phyloP scores from a whole-genome alignment of 2,329 filamentous ascomycete genomes.

The Ascochyta lentis region DNA sequence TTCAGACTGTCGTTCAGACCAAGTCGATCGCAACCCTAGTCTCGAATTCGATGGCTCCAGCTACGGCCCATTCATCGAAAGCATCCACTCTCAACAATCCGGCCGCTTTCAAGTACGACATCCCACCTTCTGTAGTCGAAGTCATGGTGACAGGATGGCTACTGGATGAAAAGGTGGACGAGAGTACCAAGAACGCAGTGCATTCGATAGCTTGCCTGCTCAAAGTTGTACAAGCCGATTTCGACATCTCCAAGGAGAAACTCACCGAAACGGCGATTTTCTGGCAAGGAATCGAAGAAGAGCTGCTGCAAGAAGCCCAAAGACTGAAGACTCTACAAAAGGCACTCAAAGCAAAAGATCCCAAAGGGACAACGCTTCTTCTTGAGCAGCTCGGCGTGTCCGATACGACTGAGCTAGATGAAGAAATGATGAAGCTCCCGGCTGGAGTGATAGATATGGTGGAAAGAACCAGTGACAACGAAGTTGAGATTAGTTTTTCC shows the following conservation, averaged over 20 bases:
- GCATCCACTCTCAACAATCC: not conserved
- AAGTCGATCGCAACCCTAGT: not conserved
- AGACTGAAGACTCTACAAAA: conserved; percentile 30
- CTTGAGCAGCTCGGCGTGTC: conserved; percentile 34
- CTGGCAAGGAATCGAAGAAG: conserved; percentile 26
- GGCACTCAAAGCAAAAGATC: conserved; percentile 36
- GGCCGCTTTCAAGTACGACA: not conserved
- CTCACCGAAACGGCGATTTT: conserved; percentile 29
- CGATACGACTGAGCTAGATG: conserved; percentile 33
- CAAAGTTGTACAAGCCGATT: conserved; percentile 18
- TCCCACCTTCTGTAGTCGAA: conserved; percentile 30
- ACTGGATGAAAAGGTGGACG: conserved; percentile 20
- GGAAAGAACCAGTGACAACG: conserved; percentile 30
- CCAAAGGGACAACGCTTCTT: conserved; percentile 32
- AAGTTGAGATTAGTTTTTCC: conserved; percentile 41
- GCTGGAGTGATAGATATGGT: conserved; percentile 30
- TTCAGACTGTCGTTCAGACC: too few relatives aligned
- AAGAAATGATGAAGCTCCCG: conserved; percentile 36
- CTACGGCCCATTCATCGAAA: not conserved
- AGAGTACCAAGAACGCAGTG: conserved; percentile 24
- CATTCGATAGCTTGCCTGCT: conserved; percentile 30
- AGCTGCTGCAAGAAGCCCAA: conserved; percentile 33
- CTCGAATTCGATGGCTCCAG: too few relatives aligned
- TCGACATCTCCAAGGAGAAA: conserved; percentile 18
- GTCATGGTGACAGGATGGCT: conserved; percentile 37